Base-by-base conservation (phyloP, 495 filamentous ascomycete genomes). In the Xylaria venustula region DNA sequence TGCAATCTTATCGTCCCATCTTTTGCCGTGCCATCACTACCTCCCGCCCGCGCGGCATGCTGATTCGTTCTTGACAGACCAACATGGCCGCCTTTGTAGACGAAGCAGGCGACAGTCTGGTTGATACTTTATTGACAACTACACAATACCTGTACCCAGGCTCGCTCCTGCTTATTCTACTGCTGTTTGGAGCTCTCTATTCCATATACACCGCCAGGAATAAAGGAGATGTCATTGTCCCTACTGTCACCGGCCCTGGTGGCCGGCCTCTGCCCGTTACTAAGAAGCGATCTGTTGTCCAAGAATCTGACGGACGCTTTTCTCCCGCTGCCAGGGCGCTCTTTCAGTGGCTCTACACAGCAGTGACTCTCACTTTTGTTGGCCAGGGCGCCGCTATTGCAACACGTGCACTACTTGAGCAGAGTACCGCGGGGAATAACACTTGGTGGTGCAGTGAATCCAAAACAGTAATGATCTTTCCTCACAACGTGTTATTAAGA, bases 391-490 rank as follows among this genome's bases (percentile, higher is more conserved):
- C 78, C 48, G 86, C 90, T 67, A 87, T 95, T 64, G 85, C 94
- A 46, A 57, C 84, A 55, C 94, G 92, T 80, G 89, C 91, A 60
- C 77, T 96, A 58, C 52, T 71, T 17, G 62, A 70, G 52, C 61
- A 52, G 45, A 68, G 42, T 41, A 64, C 61, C 25, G 54, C 62
- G 9, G 68, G 64, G 8, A 64, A 88, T 26, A 79, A 89, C 63
- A 79, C 85, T 41, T 97, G 93, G 92, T 97, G 93, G 94, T 94
- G 91, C 69, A 91, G 90, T 26, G 85, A 96, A 74, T 79, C 89
- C 28, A 83, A 86, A 56, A 88, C 89, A 71, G 93, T 98, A 86
- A 76, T 90, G 83, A 19, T 54, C 30, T 36, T 48, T 47, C n/a
- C 34, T 40, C 55, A 40, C 28, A 23, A 14, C 8, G 34, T 54